phyloP scores from a whole-genome alignment of 345 rosid species.

The Physaria fendleri region DNA sequence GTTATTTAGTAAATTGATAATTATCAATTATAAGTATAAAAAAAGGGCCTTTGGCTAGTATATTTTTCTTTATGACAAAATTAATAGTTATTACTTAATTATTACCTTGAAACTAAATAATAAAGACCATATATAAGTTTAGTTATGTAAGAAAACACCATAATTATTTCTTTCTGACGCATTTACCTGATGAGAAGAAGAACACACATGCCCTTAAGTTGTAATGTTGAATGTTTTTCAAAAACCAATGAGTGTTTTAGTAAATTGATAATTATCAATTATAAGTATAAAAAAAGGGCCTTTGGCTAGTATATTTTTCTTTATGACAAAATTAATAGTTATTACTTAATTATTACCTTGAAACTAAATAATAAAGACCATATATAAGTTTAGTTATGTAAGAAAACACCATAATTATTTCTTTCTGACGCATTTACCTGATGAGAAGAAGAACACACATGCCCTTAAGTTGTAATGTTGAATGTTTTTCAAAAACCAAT shows the following conservation, averaged over 20 bases:
- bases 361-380: not conserved
- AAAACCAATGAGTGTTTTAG: conserved; percentile 19
- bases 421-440: conserved; percentile 18
- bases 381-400: not conserved
- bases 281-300: not conserved
- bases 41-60: not conserved
- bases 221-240: conserved; percentile 29
- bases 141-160: not conserved
- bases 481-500: conserved; percentile 25
- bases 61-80: not conserved
- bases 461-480: conserved; percentile 24
- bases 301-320: not conserved
- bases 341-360: not conserved
- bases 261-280: not conserved
- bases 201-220: conserved; percentile 26
- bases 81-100: not conserved
- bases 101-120: not conserved
- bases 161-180: conserved; percentile 16
- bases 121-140: not conserved
- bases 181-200: conserved; percentile 13
- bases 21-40: not conserved
- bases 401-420: conserved; percentile 3
- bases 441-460: conserved; percentile 25
- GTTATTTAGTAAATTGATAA: no score
- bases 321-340: not conserved